phyloP scores from a whole-genome alignment of 768 basidiomycete genomes.

The Rhodotorula paludigena region DNA sequence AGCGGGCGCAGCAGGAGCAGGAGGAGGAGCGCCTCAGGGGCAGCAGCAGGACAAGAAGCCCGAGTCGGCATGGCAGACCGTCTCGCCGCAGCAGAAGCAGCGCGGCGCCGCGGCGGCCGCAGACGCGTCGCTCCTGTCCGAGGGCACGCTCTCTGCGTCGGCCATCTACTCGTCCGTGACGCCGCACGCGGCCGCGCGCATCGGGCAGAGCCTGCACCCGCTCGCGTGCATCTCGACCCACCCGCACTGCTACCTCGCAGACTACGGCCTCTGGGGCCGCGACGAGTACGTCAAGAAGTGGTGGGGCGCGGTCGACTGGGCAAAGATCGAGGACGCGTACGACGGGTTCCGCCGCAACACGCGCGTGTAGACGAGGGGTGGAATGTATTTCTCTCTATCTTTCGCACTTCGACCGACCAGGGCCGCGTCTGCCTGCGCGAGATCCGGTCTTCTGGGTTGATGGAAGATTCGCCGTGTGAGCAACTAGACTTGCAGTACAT shows the following conservation, averaged over 20 bases:
- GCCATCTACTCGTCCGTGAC: neutral
- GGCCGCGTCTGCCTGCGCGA: no score
- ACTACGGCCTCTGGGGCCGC: conserved; percentile 85
- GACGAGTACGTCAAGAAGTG: conserved; percentile 77
- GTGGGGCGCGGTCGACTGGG: conserved; percentile 79
- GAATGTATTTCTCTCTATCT: neutral
- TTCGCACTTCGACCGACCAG: no score
- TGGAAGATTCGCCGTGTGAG: no score
- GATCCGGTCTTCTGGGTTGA: no score
- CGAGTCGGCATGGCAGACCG: conserved; percentile 14
- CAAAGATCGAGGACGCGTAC: conserved; percentile 51
- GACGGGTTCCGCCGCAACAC: conserved; percentile 12
- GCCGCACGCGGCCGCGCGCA: neutral
- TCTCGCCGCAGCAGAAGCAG: neutral
- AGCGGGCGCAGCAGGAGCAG: neutral
- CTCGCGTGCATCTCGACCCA: conserved; percentile 70
- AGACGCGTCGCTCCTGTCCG: neutral
- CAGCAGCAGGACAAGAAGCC: neutral
- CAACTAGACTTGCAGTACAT: no score
- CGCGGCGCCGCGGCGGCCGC: neutral
- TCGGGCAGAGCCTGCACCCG: conserved; percentile 62
- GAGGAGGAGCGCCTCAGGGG: neutral
- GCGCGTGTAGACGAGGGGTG: neutral
- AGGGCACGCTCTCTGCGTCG: conserved; percentile 2
- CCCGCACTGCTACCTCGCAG: conserved; percentile 79